A percentile compares a stretch with the other conserved stretches of the same genome.
phyloP scores from a whole-genome alignment of 768 basidiomycete species.

The Lentinula edodes region DNA sequence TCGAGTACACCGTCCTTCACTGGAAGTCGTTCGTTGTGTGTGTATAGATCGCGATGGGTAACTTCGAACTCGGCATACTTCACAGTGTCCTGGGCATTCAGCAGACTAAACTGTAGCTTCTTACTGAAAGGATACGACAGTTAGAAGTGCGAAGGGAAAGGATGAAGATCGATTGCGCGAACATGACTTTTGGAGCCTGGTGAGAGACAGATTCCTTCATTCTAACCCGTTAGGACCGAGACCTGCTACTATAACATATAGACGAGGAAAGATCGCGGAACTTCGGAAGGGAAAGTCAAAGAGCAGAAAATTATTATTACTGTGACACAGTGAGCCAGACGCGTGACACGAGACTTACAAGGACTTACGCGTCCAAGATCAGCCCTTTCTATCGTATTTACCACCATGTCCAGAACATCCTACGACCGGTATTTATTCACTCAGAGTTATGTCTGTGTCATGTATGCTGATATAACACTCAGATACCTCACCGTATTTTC shows the following conservation, averaged over 20 bases:
- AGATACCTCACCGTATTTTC: conserved; percentile 97
- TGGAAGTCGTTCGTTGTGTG: conserved; percentile 73
- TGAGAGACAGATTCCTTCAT: conserved; percentile 85
- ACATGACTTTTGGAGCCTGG: conserved; percentile 83
- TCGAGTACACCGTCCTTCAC: conserved; percentile 93
- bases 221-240: background rate
- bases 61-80: conserved; percentile 96
- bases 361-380: conserved; percentile 3
- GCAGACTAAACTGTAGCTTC: conserved; percentile 90
- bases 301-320: background rate
- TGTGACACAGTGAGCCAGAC: conserved; percentile 1
- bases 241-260: background rate
- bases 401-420: conserved; percentile 85
- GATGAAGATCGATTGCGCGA: conserved; percentile 18
- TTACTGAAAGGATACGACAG: conserved; percentile 51
- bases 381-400: background rate
- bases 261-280: background rate
- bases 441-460: background rate
- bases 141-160: conserved; percentile 8
- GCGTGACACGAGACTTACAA: background rate
- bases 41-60: conserved; percentile 89
- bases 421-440: conserved; percentile 66
- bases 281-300: background rate
- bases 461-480: background rate
- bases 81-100: conserved; percentile 94